Percentiles rank a stretch among this genome's conserved stretches.
phyloP scores from a whole-genome alignment of 2,329 filamentous ascomycete species.

The Ceratocystis eucalypticola region DNA sequence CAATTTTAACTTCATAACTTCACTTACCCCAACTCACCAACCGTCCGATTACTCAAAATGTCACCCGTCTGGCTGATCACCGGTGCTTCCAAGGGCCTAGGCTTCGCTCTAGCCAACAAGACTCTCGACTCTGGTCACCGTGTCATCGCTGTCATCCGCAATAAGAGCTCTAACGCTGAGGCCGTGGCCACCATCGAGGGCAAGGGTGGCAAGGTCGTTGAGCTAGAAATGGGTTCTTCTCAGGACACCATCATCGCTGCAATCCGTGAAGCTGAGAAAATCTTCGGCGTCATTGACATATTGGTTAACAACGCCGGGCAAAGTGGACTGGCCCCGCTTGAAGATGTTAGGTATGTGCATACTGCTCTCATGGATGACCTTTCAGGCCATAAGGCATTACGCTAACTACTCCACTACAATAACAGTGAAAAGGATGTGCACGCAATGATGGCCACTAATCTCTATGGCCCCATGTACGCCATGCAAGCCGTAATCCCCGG shows the following conservation, averaged over 20 bases:
- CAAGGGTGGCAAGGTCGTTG: slow-evolving; percentile 25
- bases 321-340: slow-evolving; percentile 31
- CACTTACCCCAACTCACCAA: background rate
- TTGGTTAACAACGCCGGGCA: slow-evolving; percentile 37
- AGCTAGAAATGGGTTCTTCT: slow-evolving; percentile 31
- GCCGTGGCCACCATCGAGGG: slow-evolving; percentile 25
- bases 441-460: slow-evolving; percentile 34
- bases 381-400: background rate
- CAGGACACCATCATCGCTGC: slow-evolving; percentile 26
- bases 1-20: background rate
- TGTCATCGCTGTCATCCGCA: slow-evolving; percentile 37
- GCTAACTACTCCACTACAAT: background rate
- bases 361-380: background rate
- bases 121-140: slow-evolving; percentile 32
- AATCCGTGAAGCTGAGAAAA: slow-evolving; percentile 27
- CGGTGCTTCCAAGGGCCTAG: slow-evolving; percentile 35
- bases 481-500: slow-evolving; percentile 35
- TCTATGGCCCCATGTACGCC: slow-evolving; percentile 37
- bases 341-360: slow-evolving; percentile 25
- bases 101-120: slow-evolving; percentile 31
- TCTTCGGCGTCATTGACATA: slow-evolving; percentile 32
- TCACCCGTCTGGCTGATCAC: slow-evolving; percentile 37
- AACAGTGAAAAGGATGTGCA: slow-evolving; percentile 29
- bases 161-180: slow-evolving; percentile 25
- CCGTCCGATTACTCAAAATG: background rate